phyloP scores from a whole-genome alignment of 192 early-diverging fungal genomes.

The Mortierella claussenii region DNA sequence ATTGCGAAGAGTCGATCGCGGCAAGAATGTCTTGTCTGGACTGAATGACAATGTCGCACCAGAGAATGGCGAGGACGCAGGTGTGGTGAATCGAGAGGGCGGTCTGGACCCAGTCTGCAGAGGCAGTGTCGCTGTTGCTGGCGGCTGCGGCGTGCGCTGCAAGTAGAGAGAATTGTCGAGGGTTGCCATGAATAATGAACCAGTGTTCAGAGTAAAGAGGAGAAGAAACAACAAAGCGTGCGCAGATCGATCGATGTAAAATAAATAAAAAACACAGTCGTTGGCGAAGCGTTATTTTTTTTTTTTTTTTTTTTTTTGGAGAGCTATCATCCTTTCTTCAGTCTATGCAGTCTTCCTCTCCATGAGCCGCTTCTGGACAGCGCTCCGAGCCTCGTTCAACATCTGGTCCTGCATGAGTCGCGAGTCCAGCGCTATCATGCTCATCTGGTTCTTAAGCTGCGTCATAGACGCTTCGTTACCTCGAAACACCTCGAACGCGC shows the following conservation, averaged over 20 bases:
- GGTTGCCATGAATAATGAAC: constrained; percentile 3
- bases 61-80: background rate
- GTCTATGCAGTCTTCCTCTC: constrained; percentile 25
- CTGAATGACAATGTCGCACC: background rate
- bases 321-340: background rate
- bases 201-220: background rate
- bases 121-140: constrained; percentile 16
- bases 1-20: constrained; percentile 13
- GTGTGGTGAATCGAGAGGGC: constrained; percentile 1
- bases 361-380: constrained; percentile 25
- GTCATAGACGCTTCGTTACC: constrained; percentile 44
- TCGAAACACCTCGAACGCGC: constrained; percentile 53
- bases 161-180: constrained; percentile 20
- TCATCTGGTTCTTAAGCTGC: constrained; percentile 54
- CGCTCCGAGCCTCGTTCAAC: constrained; percentile 29
- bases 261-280: constrained; percentile 10
- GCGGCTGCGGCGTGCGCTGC: constrained; percentile 9
- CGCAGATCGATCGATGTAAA: too few relatives aligned
- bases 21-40: constrained; percentile 16
- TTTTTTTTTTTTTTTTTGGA: background rate
- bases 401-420: constrained; percentile 41
- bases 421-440: constrained; percentile 51
- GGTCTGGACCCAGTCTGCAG: background rate
- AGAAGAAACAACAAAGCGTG: too few relatives aligned
- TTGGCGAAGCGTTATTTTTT: too few relatives aligned